These are phyloP conservation scores for Trichosporon sp. DNA, from an alignment of 1,284 basidiomycete genomes.

Conservation along the genomic window DNA sequence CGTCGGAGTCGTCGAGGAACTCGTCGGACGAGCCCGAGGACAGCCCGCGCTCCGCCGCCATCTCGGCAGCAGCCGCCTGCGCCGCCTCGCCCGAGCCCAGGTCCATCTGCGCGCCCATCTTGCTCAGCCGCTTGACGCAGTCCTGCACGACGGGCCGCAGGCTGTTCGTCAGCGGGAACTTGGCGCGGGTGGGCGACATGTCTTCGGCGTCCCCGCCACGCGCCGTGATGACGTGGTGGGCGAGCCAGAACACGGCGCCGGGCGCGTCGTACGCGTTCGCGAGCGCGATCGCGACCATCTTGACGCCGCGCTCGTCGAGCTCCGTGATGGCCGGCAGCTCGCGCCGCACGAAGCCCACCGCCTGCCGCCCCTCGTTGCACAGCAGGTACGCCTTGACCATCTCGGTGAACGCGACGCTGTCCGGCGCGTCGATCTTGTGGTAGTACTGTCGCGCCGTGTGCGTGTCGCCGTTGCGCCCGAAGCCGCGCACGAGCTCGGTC, in stretches of 20 bases:
- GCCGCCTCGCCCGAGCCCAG: not conserved
- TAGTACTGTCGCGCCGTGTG: constrained; percentile 9
- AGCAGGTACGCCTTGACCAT: constrained; percentile 7
- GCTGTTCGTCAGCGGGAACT: not conserved
- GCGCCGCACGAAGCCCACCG: constrained; percentile 7
- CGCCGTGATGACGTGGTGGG: constrained; percentile 4
- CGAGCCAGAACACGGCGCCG: constrained; percentile 17
- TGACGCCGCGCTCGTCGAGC: constrained; percentile 9
- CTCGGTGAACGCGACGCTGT: constrained; percentile 8
- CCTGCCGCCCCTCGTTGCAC: not conserved
- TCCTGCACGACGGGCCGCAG: not conserved
- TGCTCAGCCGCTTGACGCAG: not conserved
- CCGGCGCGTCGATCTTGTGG: constrained; percentile 1
- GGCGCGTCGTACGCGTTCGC: constrained; percentile 8
- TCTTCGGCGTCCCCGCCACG: not conserved
- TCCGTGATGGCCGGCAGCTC: constrained; percentile 6
- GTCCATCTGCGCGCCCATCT: not conserved
- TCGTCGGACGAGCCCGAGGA: not conserved
- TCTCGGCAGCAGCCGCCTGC: not conserved
- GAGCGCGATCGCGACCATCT: constrained; percentile 14
- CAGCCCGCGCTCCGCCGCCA: not conserved
- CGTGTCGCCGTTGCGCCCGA: constrained; percentile 4
- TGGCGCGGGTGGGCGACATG: not conserved
- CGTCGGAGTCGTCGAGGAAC: not conserved
- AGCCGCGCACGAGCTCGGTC: constrained; percentile 24